Percentiles rank a stretch among this genome's conserved stretches.
These are phyloP conservation scores for Gonium pectorale DNA, from an alignment of 139 green algal species.

Conservation along the genomic window DNA sequence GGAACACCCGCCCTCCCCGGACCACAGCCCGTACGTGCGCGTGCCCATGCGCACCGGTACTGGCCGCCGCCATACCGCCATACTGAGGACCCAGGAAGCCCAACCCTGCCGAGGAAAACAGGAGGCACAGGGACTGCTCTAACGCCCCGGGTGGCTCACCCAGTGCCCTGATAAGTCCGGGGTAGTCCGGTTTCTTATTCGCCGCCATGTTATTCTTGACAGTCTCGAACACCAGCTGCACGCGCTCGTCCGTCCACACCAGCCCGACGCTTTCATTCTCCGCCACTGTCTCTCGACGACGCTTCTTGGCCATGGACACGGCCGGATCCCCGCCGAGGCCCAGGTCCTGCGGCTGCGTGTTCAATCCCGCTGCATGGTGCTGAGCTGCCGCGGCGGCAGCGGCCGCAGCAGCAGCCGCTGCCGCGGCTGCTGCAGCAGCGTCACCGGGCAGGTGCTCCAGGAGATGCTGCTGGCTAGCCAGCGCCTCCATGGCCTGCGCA, in stretches of 20 bases:
- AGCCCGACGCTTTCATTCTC: background rate
- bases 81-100: no score
- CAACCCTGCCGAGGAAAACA: no score
- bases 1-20: no score
- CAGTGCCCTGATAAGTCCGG: background rate
- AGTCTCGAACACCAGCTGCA: slow-evolving; percentile 15
- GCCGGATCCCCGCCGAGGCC: background rate
- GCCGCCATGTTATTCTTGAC: slow-evolving; percentile 7
- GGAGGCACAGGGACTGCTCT: no score
- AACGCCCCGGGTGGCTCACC: no score
- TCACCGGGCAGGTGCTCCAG: background rate
- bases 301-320: slow-evolving; percentile 1
- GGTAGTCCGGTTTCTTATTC: slow-evolving; percentile 24
- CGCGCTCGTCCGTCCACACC: slow-evolving; percentile 21
- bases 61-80: no score
- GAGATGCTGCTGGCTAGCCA: background rate
- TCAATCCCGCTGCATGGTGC: background rate
- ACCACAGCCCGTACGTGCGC: no score
- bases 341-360: background rate
- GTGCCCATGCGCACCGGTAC: no score
- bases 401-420: slow-evolving; percentile 16
- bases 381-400: slow-evolving; percentile 8
- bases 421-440: slow-evolving; percentile 9
- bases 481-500: background rate
- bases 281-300: background rate